Evolutionary conservation across 2,329 filamentous ascomycete species (phyloP).

Genomic region (Xylariaceae sp.): DNA sequence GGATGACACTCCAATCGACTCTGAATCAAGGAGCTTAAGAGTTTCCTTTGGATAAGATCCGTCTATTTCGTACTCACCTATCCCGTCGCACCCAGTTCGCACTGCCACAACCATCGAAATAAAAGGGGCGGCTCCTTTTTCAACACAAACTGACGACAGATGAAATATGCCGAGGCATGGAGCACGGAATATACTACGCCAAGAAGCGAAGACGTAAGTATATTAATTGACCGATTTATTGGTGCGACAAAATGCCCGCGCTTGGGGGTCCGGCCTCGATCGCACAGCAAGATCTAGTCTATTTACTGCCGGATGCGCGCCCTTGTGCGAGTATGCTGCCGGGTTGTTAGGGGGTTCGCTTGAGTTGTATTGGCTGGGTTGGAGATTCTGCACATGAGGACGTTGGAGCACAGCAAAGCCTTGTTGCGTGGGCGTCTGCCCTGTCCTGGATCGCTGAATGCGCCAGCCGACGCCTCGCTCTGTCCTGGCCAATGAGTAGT

Average conservation of each 20-base stretch:
- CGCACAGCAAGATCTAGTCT: not conserved
- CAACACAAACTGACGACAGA: not conserved
- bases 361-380: not conserved
- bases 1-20: constrained; percentile 15
- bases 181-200: not conserved
- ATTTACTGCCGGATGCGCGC: not conserved
- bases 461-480: not conserved
- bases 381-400: not conserved
- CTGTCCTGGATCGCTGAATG: not conserved
- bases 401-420: not conserved
- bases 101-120: not conserved
- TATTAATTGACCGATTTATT: not conserved
- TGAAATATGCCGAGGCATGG: not conserved
- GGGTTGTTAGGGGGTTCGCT: not conserved
- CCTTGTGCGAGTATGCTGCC: not conserved
- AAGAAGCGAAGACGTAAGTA: not conserved
- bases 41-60: not conserved
- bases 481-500: not conserved
- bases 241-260: not conserved
- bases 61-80: not conserved
- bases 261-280: not conserved
- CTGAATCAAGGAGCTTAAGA: not conserved
- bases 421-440: not conserved
- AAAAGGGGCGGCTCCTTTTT: not conserved
- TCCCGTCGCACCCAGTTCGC: not conserved